Evolutionary conservation across 805 yeast species (phyloP).

Genomic region (Zygosaccharomyces rouxii): DNA sequence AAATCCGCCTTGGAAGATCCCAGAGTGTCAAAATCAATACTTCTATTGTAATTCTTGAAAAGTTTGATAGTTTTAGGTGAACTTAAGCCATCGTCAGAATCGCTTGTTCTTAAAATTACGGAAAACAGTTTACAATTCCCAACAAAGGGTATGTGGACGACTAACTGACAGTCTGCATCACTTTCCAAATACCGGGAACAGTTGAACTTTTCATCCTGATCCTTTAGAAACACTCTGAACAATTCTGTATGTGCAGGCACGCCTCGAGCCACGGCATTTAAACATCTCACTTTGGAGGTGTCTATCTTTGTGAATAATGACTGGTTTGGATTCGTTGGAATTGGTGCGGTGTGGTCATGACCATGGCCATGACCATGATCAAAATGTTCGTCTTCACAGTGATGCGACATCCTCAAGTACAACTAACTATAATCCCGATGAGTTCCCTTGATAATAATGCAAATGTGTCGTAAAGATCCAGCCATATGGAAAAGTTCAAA

Average conservation of each 20-base stretch:
- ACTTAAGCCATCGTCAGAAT: constrained; percentile 40
- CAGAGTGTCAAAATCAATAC: constrained; percentile 69
- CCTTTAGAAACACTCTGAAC: constrained; percentile 47
- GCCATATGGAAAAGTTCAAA: background rate
- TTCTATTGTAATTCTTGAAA: constrained; percentile 59
- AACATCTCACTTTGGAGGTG: constrained; percentile 52
- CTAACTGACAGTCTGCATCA: constrained; percentile 79
- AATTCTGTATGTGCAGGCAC: constrained; percentile 39
- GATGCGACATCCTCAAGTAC: constrained; percentile 26
- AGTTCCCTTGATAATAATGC: background rate
- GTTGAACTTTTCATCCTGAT: constrained; percentile 46
- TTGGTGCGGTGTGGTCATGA: constrained; percentile 52
- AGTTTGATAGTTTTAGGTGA: constrained; percentile 70
- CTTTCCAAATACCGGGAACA: constrained; percentile 47
- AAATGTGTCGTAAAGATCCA: background rate
- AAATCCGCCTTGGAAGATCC: constrained; percentile 46
- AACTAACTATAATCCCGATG: background rate
- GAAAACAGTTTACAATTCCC: constrained; percentile 72
- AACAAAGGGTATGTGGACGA: constrained; percentile 75
- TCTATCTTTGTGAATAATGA: constrained; percentile 62
- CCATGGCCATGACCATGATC: constrained; percentile 32
- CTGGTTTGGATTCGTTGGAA: constrained; percentile 66
- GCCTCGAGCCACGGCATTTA: constrained; percentile 54
- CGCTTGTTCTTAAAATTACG: constrained; percentile 61
- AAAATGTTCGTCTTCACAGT: constrained; percentile 34